Base-by-base conservation (phyloP, 2,329 filamentous ascomycete genomes). In the Cladophialophora psammophila region DNA sequence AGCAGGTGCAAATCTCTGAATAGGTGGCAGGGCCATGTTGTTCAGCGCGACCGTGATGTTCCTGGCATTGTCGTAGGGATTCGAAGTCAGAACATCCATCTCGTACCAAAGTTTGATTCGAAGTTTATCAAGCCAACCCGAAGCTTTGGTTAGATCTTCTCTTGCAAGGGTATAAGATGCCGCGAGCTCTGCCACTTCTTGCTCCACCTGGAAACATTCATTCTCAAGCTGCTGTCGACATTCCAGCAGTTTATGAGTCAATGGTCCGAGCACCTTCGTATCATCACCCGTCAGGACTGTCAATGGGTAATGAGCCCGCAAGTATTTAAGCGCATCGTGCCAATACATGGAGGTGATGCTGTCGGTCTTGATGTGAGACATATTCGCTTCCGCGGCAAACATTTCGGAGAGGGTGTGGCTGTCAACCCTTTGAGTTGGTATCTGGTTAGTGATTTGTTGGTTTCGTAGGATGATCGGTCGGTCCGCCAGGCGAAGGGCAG, bases 81-180 rank as follows among this genome's bases (percentile, higher is more conserved):
- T 91, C 3, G 95, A 97, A 74, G 94, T 94, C 69, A 92, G 90
- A 34, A 98, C 94, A 77, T 97, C 93, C 1, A 92, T 94, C 67
- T 95, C 91, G 77, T 96, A 99, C 95, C 95, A 99, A 92, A 98
- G 97, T 83, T 98, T 98, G 77, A 97, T 92, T 50, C 95, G 88
- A 45, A 97, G 84, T 26, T 90, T 89, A 65, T 89, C 87, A 42
- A 95, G 84, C 5, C 88, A 87, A 66, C 85, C 84, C 84, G 92
- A 91, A 87, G 93, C 91, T 5, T 87, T 84, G 9, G 63, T 62
- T 36, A 72, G 35, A 20, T 59, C 64, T 12, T 64, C 63, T 52
- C 40, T 64, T 13, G 67, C 56, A 50, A 53, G 20, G 7, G 52
- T 56, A 60, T 69, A 68, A 9, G 42, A 59, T 0, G 45, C 40